Conservation (phyloP, 2,329 filamentous ascomycete species). For the Septoria linicola region DNA sequence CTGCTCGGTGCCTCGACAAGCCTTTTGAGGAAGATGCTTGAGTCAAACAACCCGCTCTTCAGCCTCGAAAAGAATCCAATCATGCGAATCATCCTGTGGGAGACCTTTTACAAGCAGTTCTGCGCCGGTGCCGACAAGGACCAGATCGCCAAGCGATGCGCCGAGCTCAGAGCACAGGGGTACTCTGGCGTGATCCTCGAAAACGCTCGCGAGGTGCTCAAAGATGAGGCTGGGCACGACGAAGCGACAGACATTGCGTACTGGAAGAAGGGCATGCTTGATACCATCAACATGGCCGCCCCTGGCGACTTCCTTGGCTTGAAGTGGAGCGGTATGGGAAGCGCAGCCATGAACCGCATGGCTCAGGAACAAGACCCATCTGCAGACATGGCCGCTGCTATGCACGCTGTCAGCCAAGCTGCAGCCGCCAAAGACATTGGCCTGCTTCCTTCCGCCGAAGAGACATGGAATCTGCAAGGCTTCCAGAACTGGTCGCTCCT, state of each 20-base stretch:
- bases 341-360: slow-evolving; percentile 66
- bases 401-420: slow-evolving; percentile 71
- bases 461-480: slow-evolving; percentile 72
- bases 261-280: slow-evolving; percentile 73
- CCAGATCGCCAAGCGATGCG: slow-evolving; percentile 67
- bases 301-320: slow-evolving; percentile 56
- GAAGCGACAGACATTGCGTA: slow-evolving; percentile 61
- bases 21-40: slow-evolving; percentile 67
- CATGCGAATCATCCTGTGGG: slow-evolving; percentile 68
- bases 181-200: slow-evolving; percentile 81
- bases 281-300: slow-evolving; percentile 61
- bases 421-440: slow-evolving; percentile 68
- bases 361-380: slow-evolving; percentile 62
- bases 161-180: slow-evolving; percentile 68
- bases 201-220: slow-evolving; percentile 78
- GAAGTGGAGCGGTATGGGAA: slow-evolving; percentile 79
- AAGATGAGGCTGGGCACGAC: slow-evolving; percentile 54
- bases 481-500: slow-evolving; percentile 77
- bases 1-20: slow-evolving; percentile 69
- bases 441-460: slow-evolving; percentile 83
- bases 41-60: slow-evolving; percentile 64
- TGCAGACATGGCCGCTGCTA: slow-evolving; percentile 64
- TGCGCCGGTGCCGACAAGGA: slow-evolving; percentile 74
- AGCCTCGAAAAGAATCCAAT: slow-evolving; percentile 74
- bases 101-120: slow-evolving; percentile 87